A percentile compares a stretch with the other conserved stretches of the same genome.
phyloP scores from a whole-genome alignment of 2,329 filamentous ascomycete species.

The Ophiocordyceps camponoti-floridani region DNA sequence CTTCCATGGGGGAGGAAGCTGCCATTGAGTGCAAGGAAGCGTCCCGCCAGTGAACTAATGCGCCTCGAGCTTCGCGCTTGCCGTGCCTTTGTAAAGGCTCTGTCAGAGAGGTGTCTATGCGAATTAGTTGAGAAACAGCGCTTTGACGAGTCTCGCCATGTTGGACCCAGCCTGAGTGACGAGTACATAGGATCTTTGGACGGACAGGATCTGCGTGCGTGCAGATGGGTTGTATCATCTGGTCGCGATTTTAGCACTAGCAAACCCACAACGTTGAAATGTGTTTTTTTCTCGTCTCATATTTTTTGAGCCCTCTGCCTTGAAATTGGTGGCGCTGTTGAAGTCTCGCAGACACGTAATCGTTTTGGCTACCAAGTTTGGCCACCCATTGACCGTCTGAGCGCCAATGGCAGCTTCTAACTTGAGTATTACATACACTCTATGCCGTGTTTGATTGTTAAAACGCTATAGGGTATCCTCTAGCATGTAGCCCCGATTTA shows the following conservation, averaged over 20 bases:
- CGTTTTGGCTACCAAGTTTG: too few relatives aligned
- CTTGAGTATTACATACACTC: too few relatives aligned
- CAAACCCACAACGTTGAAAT: constrained; percentile 6
- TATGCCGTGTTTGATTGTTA: too few relatives aligned
- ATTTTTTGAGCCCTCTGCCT: too few relatives aligned
- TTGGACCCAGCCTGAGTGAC: constrained; percentile 8
- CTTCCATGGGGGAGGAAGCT: constrained; percentile 89
- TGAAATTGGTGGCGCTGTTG: too few relatives aligned
- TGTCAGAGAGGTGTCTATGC: constrained; percentile 7
- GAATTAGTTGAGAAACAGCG: constrained; percentile 9
- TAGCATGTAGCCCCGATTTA: too few relatives aligned
- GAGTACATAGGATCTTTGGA: constrained; percentile 19
- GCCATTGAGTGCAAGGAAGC: constrained; percentile 92
- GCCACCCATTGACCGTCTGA: too few relatives aligned
- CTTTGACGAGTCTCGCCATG: constrained; percentile 16
- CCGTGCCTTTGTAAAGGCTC: constrained; percentile 9
- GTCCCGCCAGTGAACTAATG: constrained; percentile 24
- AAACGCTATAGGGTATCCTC: too few relatives aligned
- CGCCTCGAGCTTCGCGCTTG: constrained; percentile 6
- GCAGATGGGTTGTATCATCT: constrained; percentile 26
- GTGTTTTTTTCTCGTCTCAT: constrained; percentile 21
- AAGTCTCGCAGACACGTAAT: too few relatives aligned
- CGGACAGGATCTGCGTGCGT: constrained; percentile 17
- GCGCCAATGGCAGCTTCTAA: too few relatives aligned
- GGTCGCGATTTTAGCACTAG: constrained; percentile 15